Conservation (phyloP, 202 grass and related monocot species). For the Setaria italica region DNA sequence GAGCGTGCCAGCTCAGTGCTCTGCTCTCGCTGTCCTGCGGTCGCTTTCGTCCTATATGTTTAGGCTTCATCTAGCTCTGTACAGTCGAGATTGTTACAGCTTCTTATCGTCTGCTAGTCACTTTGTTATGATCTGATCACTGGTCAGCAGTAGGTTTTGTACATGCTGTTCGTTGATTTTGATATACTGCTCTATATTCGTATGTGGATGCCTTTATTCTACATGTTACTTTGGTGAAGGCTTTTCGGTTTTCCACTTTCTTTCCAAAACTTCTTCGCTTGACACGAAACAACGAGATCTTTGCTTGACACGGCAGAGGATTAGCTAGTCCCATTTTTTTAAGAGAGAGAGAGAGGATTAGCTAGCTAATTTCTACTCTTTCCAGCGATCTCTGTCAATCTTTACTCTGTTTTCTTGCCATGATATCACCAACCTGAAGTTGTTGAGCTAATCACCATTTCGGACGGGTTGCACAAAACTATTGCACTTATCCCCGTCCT, state of each 20-base stretch:
- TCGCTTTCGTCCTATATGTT: not conserved
- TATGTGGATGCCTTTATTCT: constrained; percentile 15
- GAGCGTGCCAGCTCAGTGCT: not conserved
- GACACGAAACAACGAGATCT: not conserved
- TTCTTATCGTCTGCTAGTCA: constrained; percentile 13
- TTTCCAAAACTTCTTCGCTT: not conserved
- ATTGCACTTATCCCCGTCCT: not conserved
- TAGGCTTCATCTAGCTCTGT: constrained; percentile 51
- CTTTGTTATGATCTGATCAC: not conserved
- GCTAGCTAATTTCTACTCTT: not conserved
- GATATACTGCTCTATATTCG: constrained; percentile 9
- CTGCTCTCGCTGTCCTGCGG: not conserved
- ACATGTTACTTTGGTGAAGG: not conserved
- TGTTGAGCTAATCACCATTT: constrained; percentile 13
- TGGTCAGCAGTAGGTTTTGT: constrained; percentile 46
- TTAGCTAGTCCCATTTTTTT: no score
- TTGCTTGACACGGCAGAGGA: no score
- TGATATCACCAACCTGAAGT: not conserved
- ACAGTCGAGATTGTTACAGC: constrained; percentile 33
- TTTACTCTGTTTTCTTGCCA: not conserved
- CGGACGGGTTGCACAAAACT: not conserved
- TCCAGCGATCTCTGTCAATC: not conserved
- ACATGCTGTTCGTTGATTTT: constrained; percentile 34
- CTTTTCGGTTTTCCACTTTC: not conserved
- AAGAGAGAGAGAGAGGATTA: not conserved